A percentile compares a stretch with the other conserved stretches of the same genome.
These are phyloP conservation scores for Colletotrichum sp. DNA, from an alignment of 2,329 filamentous ascomycete genomes.

Conservation along the genomic window DNA sequence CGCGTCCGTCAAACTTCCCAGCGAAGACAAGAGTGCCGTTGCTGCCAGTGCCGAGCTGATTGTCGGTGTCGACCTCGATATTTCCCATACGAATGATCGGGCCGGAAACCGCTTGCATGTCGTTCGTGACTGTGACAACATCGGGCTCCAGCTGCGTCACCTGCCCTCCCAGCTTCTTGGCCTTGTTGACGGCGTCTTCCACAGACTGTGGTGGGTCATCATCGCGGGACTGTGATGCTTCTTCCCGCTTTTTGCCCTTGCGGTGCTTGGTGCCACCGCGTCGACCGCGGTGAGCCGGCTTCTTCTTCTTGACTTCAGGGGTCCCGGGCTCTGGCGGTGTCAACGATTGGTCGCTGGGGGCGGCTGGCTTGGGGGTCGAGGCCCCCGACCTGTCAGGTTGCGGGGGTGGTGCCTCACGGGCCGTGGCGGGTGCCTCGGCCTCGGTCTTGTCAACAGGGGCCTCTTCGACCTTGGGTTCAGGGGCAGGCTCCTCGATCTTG, in stretches of 20 bases:
- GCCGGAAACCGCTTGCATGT: constrained; percentile 64
- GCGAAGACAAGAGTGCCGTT: constrained; percentile 97
- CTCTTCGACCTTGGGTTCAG: not conserved
- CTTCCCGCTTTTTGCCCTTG: constrained; percentile 57
- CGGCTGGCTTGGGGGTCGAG: not conserved
- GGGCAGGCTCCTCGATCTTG: not conserved
- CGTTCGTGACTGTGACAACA: constrained; percentile 59
- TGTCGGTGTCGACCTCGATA: constrained; percentile 67
- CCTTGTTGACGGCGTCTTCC: constrained; percentile 65
- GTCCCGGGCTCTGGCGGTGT: constrained; percentile 12
- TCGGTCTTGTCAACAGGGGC: not conserved
- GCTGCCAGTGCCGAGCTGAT: constrained; percentile 78
- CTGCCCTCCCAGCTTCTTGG: constrained; percentile 58
- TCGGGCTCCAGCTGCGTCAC: constrained; percentile 63
- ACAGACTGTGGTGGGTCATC: constrained; percentile 54
- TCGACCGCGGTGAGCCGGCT: constrained; percentile 72
- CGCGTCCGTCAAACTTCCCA: constrained; percentile 90
- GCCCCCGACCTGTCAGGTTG: not conserved
- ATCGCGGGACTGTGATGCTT: constrained; percentile 53
- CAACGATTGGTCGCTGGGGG: not conserved
- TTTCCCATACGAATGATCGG: constrained; percentile 66
- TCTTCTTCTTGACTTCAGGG: constrained; percentile 68
- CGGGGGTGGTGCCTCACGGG: not conserved
- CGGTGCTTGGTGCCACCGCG: constrained; percentile 73
- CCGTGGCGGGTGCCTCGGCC: not conserved